Conservation (phyloP, 768 basidiomycete species). For the Rhodotorula sphaerocarpa region DNA sequence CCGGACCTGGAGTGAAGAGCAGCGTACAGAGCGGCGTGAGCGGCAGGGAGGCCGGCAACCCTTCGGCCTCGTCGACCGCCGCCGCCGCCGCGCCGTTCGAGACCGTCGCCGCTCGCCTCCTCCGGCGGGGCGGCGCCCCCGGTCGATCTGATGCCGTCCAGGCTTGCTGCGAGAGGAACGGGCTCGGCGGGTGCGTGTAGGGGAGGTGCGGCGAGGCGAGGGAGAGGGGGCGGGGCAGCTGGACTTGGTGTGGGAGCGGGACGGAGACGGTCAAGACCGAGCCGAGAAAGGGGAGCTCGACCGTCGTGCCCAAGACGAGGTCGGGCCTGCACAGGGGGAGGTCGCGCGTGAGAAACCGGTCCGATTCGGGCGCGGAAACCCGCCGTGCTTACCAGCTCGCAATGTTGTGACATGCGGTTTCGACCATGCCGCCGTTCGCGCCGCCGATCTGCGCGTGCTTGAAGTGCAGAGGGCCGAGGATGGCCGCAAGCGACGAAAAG, state of each 20-base stretch:
- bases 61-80: too few relatives aligned
- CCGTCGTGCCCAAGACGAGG: conserved; percentile 56
- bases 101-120: too few relatives aligned
- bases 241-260: conserved; percentile 20
- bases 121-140: too few relatives aligned
- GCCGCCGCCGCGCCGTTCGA: too few relatives aligned
- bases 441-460: conserved; percentile 10
- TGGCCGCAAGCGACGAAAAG: conserved; percentile 59
- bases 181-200: background rate
- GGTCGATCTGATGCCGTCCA: background rate
- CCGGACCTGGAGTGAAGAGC: too few relatives aligned
- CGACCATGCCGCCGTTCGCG: conserved; percentile 31
- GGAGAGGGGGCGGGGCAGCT: conserved; percentile 2
- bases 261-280: conserved; percentile 40
- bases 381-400: conserved; percentile 29
- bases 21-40: conserved; percentile 53
- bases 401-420: conserved; percentile 35
- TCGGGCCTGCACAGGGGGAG: conserved; percentile 77
- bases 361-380: background rate
- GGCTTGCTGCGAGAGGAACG: background rate
- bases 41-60: conserved; percentile 56
- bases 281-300: conserved; percentile 79
- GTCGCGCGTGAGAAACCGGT: too few relatives aligned
- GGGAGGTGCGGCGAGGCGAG: background rate
- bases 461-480: conserved; percentile 61